Evolutionary conservation across 768 basidiomycete species (phyloP).

Genomic region (Panus rudis): DNA sequence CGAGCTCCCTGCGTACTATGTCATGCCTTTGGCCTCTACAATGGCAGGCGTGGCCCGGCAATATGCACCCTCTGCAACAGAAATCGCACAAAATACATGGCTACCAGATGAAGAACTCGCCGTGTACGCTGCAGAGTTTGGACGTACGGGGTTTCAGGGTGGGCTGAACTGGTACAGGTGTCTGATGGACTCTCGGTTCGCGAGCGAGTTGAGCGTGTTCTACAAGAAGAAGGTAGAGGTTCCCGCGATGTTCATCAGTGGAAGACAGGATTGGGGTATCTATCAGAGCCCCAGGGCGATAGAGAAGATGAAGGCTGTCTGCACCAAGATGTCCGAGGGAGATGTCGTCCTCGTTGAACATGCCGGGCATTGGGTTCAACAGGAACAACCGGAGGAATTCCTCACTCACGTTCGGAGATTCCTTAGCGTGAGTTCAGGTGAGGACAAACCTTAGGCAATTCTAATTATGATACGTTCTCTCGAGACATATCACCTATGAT

Average conservation of each 20-base stretch:
- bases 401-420: constrained; percentile 35
- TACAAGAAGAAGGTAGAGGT: constrained; percentile 38
- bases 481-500: too few relatives aligned
- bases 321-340: constrained; percentile 12
- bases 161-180: constrained; percentile 52
- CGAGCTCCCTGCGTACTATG: constrained; percentile 49
- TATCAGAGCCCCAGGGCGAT: constrained; percentile 44
- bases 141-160: constrained; percentile 55
- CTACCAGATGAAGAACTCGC: constrained; percentile 40
- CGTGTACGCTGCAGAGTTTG: constrained; percentile 44
- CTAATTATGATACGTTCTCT: too few relatives aligned
- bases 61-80: constrained; percentile 26
- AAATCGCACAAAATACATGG: constrained; percentile 32
- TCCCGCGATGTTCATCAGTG: constrained; percentile 52
- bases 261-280: constrained; percentile 54
- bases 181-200: constrained; percentile 27
- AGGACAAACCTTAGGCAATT: too few relatives aligned
- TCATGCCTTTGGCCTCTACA: constrained; percentile 46
- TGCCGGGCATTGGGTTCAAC: constrained; percentile 62
- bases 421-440: too few relatives aligned
- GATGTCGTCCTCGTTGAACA: constrained; percentile 43
- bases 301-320: constrained; percentile 36
- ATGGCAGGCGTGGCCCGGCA: constrained; percentile 44
- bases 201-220: constrained; percentile 38
- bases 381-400: constrained; percentile 42